Conservation (phyloP, 345 rosid species). For the Aethionema arabicum region DNA sequence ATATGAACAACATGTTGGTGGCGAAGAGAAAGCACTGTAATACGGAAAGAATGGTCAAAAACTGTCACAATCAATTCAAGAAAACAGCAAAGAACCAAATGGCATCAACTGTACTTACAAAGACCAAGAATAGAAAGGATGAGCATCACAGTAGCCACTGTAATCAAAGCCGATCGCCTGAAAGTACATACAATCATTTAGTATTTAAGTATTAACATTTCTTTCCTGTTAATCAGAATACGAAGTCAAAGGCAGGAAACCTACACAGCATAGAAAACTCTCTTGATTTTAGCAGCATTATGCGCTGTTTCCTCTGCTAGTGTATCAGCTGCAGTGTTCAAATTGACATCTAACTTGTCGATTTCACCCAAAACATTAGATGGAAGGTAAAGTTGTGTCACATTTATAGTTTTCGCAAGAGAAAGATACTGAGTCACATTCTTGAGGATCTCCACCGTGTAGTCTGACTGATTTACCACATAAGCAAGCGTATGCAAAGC, state of each 20-base stretch:
- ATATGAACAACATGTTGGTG: slow-evolving; percentile 70
- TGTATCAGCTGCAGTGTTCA: slow-evolving; percentile 67
- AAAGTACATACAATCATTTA: slow-evolving; percentile 22
- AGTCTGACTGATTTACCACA: slow-evolving; percentile 93
- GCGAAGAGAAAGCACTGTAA: slow-evolving; percentile 72
- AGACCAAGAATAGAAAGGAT: slow-evolving; percentile 78
- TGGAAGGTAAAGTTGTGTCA: slow-evolving; percentile 78
- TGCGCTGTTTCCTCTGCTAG: slow-evolving; percentile 66
- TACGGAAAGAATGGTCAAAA: slow-evolving; percentile 22
- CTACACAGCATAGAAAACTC: slow-evolving; percentile 69
- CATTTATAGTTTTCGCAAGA: slow-evolving; percentile 84
- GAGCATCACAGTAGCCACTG: slow-evolving; percentile 87
- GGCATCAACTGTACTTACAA: slow-evolving; percentile 50
- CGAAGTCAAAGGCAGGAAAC: slow-evolving; percentile 33
- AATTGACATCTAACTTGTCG: slow-evolving; percentile 73
- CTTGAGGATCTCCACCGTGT: slow-evolving; percentile 72
- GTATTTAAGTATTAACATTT: slow-evolving; percentile 1
- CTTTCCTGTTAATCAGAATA: neutral
- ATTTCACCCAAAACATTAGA: slow-evolving; percentile 64
- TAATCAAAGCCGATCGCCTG: slow-evolving; percentile 78
- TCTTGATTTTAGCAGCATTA: slow-evolving; percentile 65
- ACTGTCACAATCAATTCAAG: slow-evolving; percentile 1
- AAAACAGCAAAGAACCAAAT: neutral
- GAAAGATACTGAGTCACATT: slow-evolving; percentile 86
- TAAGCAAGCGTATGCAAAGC: slow-evolving; percentile 72